phyloP scores from a whole-genome alignment of 345 rosid genomes.

The Citropsis articulata region DNA sequence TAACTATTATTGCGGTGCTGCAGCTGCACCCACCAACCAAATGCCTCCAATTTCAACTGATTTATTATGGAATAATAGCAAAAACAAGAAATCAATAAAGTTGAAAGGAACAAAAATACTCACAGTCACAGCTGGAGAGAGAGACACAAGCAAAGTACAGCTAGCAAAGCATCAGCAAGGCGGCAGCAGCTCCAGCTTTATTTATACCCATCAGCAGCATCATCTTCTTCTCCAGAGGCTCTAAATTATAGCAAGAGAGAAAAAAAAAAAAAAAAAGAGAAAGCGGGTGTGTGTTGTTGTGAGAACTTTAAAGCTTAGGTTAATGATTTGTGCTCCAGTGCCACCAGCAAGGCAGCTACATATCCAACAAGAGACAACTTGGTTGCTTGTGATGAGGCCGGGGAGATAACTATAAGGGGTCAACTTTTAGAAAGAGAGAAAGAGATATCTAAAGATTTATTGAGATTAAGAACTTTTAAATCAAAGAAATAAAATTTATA shows the following conservation, averaged over 20 bases:
- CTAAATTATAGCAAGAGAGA: not conserved
- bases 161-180: slow-evolving; percentile 11
- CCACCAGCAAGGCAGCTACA: slow-evolving; percentile 64
- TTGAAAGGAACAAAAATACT: slow-evolving; percentile 25
- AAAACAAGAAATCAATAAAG: slow-evolving; percentile 23
- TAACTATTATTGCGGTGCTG: no score
- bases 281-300: slow-evolving; percentile 1
- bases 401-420: slow-evolving; percentile 26
- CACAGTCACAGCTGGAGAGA: slow-evolving; percentile 18
- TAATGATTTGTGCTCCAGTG: slow-evolving; percentile 52
- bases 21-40: slow-evolving; percentile 16
- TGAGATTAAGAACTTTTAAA: not conserved
- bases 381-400: slow-evolving; percentile 94
- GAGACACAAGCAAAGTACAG: not conserved
- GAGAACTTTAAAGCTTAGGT: slow-evolving; percentile 12
- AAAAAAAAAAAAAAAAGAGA: not conserved
- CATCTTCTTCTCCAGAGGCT: not conserved
- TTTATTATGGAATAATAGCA: not conserved
- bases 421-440: slow-evolving; percentile 9
- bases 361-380: slow-evolving; percentile 81
- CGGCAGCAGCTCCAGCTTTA: slow-evolving; percentile 9
- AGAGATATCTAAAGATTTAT: slow-evolving; percentile 14
- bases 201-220: not conserved
- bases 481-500: no score
- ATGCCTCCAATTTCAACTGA: slow-evolving; percentile 14